A percentile compares a stretch with the other conserved stretches of the same genome.
phyloP scores from a whole-genome alignment of 345 rosid species.

The Salix arbutifolia region DNA sequence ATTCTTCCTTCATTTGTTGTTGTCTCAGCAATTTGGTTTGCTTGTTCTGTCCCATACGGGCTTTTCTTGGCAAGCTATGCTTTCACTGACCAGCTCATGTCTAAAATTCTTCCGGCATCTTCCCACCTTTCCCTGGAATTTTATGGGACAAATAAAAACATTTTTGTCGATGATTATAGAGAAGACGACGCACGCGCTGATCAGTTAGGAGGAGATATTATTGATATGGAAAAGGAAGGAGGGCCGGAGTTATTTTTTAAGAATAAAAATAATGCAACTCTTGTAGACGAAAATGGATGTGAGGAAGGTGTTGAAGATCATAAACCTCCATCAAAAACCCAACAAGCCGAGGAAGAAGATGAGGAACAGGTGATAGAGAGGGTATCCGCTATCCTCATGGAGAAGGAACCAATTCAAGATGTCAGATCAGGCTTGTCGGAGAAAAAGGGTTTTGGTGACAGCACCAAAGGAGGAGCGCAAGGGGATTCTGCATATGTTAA shows the following conservation, averaged over 20 bases:
- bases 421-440: constrained; percentile 39
- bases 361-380: constrained; percentile 13
- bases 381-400: constrained; percentile 8
- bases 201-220: not conserved
- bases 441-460: constrained; percentile 33
- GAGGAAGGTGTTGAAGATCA: not conserved
- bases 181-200: constrained; percentile 12
- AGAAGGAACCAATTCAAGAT: constrained; percentile 27
- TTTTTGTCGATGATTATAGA: constrained; percentile 7
- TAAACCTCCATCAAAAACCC: too few species aligned
- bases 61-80: constrained; percentile 59
- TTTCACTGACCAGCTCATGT: constrained; percentile 68
- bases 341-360: not conserved
- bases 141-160: not conserved
- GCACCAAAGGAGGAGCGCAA: not conserved
- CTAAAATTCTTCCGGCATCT: constrained; percentile 48
- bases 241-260: too few species aligned
- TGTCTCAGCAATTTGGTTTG: constrained; percentile 50
- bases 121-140: not conserved
- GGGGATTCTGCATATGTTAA: not conserved
- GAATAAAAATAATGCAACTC: not conserved
- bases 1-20: constrained; percentile 64
- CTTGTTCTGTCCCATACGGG: constrained; percentile 58
- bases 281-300: constrained; percentile 1
- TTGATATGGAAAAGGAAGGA: too few species aligned